Conservation (phyloP, 1,139 yeast genomes). For the Taphrina wiesneri region DNA sequence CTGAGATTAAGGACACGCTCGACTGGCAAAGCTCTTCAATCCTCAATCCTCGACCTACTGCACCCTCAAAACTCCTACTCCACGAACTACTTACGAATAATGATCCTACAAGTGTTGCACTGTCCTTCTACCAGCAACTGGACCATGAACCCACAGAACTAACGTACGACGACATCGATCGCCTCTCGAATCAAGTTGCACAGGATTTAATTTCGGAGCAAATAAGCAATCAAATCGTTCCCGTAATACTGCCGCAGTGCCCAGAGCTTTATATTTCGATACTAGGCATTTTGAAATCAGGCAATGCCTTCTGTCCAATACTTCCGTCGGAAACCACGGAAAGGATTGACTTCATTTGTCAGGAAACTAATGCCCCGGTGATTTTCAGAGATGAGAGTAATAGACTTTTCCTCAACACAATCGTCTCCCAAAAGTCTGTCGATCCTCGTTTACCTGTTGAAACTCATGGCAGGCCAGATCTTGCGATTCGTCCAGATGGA, state of each 20-base stretch:
- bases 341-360: slow-evolving; percentile 38
- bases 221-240: slow-evolving; percentile 33
- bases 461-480: neutral
- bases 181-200: slow-evolving; percentile 13
- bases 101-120: neutral
- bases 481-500: neutral
- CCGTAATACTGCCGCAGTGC: slow-evolving; percentile 38
- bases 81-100: neutral
- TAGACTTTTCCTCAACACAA: neutral
- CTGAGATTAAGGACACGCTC: neutral
- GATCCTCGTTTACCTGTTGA: neutral
- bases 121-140: neutral
- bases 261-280: slow-evolving; percentile 39
- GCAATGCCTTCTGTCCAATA: slow-evolving; percentile 41
- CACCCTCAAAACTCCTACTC: neutral
- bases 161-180: slow-evolving; percentile 1
- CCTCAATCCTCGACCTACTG: neutral
- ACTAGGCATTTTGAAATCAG: slow-evolving; percentile 40
- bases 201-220: neutral
- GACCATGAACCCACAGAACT: neutral
- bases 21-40: neutral
- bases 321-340: slow-evolving; percentile 37
- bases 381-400: neutral
- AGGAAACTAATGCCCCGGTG: slow-evolving; percentile 37
- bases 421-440: neutral